Conservation (phyloP, 1,284 basidiomycete genomes). For the Sparassis latifolia region DNA sequence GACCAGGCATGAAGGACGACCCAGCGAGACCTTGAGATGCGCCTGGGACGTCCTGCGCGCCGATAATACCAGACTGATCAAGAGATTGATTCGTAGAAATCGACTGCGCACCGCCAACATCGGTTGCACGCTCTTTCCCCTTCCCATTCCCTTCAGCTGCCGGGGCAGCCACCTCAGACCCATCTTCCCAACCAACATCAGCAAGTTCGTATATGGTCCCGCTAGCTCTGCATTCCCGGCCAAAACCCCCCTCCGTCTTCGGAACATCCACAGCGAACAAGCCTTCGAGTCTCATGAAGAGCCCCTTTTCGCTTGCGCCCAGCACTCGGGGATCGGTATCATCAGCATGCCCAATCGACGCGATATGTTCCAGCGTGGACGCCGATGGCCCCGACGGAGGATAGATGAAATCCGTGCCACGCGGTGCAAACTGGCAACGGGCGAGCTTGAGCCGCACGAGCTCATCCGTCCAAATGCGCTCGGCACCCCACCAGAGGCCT, state of each 20-base stretch:
- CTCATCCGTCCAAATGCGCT: slow-evolving; percentile 84
- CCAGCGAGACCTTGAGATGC: slow-evolving; percentile 2
- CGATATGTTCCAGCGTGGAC: slow-evolving; percentile 28
- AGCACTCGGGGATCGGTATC: slow-evolving; percentile 25
- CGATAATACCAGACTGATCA: not conserved
- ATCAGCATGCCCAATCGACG: slow-evolving; percentile 14
- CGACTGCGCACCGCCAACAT: not conserved
- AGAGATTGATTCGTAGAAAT: not conserved
- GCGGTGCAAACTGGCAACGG: slow-evolving; percentile 55
- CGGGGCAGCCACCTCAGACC: not conserved
- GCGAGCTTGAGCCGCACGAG: slow-evolving; percentile 73
- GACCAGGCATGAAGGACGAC: slow-evolving; percentile 20
- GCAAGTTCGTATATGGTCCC: slow-evolving; percentile 72
- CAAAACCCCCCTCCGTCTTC: slow-evolving; percentile 32
- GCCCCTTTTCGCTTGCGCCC: slow-evolving; percentile 53
- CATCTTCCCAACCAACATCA: slow-evolving; percentile 60
- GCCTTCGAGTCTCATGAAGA: slow-evolving; percentile 62
- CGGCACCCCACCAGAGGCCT: slow-evolving; percentile 84
- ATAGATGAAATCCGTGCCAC: slow-evolving; percentile 49
- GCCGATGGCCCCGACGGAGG: slow-evolving; percentile 54
- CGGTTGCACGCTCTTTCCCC: slow-evolving; percentile 16
- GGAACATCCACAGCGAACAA: slow-evolving; percentile 51
- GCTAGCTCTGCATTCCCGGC: slow-evolving; percentile 54
- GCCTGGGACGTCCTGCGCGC: not conserved
- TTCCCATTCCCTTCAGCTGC: slow-evolving; percentile 13